phyloP scores from a whole-genome alignment of 257 asterid genomes.

The Haberlea rhodopensis region DNA sequence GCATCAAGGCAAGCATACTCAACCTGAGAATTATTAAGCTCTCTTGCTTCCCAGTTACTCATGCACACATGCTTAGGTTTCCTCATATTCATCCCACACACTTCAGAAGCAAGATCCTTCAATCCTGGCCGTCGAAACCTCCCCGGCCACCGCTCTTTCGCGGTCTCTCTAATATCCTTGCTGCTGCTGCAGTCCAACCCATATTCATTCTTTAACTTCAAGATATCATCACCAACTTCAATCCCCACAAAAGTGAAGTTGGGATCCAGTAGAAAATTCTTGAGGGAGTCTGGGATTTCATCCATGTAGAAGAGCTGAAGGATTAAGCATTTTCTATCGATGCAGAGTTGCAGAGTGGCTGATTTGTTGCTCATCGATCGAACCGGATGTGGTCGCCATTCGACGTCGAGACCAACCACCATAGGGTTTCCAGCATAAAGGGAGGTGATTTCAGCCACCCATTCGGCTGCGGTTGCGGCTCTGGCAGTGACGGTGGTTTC shows the following conservation, averaged over 20 bases:
- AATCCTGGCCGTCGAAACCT: conserved; percentile 51
- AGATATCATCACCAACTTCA: conserved; percentile 49
- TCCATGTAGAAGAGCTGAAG: conserved; percentile 66
- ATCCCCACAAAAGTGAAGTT: conserved; percentile 61
- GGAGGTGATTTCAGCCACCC: conserved; percentile 43
- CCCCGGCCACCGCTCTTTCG: conserved; percentile 48
- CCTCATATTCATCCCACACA: conserved; percentile 46
- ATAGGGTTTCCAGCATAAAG: conserved; percentile 27
- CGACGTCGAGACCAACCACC: conserved; percentile 58
- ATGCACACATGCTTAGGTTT: conserved; percentile 51
- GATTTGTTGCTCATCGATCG: conserved; percentile 46
- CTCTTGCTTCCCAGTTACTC: conserved; percentile 74
- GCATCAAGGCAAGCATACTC: conserved; percentile 78
- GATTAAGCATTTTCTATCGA: conserved; percentile 42
- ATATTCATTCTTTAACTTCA: conserved; percentile 51
- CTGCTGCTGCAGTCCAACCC: conserved; percentile 41
- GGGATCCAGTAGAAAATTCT: conserved; percentile 39
- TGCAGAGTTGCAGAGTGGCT: conserved; percentile 73
- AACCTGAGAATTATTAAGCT: conserved; percentile 37
- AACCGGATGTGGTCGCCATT: conserved; percentile 54
- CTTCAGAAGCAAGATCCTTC: conserved; percentile 55
- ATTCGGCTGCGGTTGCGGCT: conserved; percentile 37
- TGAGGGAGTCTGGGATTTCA: conserved; percentile 39
- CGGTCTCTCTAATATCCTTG: conserved; percentile 37
- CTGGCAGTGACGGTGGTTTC: conserved; percentile 54